Evolutionary conservation across 179 eudicot genomes (phyloP).

Genomic region (Drosera spatulata): DNA sequence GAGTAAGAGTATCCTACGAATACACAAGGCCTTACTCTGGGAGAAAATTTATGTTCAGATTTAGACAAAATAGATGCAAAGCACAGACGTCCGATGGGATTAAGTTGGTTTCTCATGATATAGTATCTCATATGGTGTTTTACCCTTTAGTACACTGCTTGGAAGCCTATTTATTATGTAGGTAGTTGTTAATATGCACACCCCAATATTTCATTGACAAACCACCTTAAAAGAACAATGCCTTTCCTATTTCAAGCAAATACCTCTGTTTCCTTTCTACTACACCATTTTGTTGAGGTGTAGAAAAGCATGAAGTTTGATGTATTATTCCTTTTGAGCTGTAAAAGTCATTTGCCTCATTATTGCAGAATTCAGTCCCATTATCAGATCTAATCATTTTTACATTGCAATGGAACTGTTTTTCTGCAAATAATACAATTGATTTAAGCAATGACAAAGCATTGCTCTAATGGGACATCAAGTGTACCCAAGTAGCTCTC

Average conservation of each 20-base stretch:
- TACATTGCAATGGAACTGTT: background rate
- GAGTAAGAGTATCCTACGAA: background rate
- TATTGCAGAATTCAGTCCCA: background rate
- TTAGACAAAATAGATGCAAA: background rate
- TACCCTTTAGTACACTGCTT: background rate
- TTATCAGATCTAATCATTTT: background rate
- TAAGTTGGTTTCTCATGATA: background rate
- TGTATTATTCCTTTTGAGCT: background rate
- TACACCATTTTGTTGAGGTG: background rate
- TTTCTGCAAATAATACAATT: no score
- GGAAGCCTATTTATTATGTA: constrained; percentile 2
- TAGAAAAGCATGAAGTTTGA: background rate
- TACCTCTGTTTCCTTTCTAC: no score
- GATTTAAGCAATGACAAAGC: background rate
- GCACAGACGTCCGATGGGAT: background rate
- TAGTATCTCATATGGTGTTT: constrained; percentile 1
- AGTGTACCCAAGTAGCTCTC: no score
- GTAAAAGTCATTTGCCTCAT: background rate
- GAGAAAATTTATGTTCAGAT: background rate
- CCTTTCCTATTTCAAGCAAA: background rate
- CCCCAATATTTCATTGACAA: background rate
- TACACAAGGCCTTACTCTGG: background rate
- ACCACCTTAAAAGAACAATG: background rate
- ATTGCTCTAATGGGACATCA: background rate
- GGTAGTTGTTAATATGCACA: background rate